Conservation (phyloP, 768 basidiomycete genomes). For the Nidula microcarpa region DNA sequence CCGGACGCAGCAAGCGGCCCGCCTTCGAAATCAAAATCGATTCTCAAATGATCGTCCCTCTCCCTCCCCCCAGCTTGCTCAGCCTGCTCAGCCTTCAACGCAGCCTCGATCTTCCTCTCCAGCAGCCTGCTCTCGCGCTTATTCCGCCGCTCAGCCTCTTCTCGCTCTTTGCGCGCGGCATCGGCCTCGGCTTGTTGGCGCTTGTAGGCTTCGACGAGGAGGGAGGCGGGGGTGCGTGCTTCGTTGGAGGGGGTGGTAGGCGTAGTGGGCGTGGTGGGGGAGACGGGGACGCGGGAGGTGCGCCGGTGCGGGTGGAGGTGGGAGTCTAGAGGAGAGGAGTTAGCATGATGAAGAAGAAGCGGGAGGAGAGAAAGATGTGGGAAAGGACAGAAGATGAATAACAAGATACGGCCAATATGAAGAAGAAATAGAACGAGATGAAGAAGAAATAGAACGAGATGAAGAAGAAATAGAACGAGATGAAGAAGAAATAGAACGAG, state of each 20-base stretch:
- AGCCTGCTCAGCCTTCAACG: background rate
- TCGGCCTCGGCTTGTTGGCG: constrained; percentile 27
- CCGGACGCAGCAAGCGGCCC: background rate
- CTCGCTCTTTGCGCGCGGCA: constrained; percentile 9
- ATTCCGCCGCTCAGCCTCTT: background rate
- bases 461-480: too few species aligned
- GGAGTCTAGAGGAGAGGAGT: too few species aligned
- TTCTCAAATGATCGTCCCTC: background rate
- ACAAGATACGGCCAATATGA: too few species aligned
- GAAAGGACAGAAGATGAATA: too few species aligned
- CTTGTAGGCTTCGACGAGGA: constrained; percentile 46
- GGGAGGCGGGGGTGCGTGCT: constrained; percentile 40
- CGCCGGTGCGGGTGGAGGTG: too few species aligned
- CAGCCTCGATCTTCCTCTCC: background rate
- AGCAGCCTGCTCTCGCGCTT: background rate
- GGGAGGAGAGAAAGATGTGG: too few species aligned
- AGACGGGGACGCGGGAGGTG: background rate
- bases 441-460: too few species aligned
- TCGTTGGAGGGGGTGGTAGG: background rate
- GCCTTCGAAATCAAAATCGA: background rate
- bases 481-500: too few species aligned
- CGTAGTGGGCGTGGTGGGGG: background rate
- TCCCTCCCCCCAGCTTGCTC: background rate
- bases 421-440: too few species aligned
- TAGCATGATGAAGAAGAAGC: too few species aligned